phyloP scores from a whole-genome alignment of 768 basidiomycete species.

The Mycena haematopus region DNA sequence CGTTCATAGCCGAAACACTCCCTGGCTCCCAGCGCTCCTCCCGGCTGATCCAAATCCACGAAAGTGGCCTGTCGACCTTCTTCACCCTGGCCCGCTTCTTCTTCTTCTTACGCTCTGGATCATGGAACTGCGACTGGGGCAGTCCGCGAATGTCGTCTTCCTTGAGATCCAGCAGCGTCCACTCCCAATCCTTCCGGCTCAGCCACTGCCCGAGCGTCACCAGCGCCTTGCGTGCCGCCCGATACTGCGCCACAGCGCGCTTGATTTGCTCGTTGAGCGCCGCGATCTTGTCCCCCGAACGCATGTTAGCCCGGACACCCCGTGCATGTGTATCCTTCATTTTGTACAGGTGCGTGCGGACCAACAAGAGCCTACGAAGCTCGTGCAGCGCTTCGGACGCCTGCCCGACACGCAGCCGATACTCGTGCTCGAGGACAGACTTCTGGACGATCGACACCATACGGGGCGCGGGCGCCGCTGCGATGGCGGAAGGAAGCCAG shows the following conservation, averaged over 20 bases:
- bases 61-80: no score
- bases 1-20: no score
- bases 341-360: conserved; percentile 2
- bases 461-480: neutral
- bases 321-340: no score
- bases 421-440: neutral
- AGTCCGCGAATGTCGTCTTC: conserved; percentile 14
- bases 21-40: no score
- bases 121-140: neutral
- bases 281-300: no score
- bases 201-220: conserved; percentile 6
- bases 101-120: neutral
- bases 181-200: conserved; percentile 30
- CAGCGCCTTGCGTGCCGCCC: neutral
- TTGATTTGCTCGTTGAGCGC: conserved; percentile 13
- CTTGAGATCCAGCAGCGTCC: conserved; percentile 25
- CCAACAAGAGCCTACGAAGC: conserved; percentile 15
- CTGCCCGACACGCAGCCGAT: conserved; percentile 19
- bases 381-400: conserved; percentile 25
- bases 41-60: no score
- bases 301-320: no score
- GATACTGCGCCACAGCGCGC: neutral
- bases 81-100: neutral
- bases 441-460: neutral
- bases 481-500: conserved; percentile 32